Percentiles rank a stretch among this genome's conserved stretches.
phyloP scores from a whole-genome alignment of 2,329 filamentous ascomycete species.

The Blastomyces gilchristii region DNA sequence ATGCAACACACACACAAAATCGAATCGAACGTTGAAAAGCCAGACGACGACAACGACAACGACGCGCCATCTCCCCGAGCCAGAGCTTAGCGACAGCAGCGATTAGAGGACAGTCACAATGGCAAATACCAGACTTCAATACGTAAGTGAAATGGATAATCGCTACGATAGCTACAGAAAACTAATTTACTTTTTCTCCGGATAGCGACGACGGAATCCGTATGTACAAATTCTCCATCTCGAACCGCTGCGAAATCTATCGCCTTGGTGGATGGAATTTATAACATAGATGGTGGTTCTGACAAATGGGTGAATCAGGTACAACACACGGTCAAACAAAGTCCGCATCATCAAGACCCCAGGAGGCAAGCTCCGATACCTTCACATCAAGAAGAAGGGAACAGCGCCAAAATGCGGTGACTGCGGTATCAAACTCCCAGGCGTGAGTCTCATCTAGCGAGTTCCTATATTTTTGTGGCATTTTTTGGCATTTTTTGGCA shows the following conservation, averaged over 20 bases:
- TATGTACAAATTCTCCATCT: constrained; percentile 42
- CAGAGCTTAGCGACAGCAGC: constrained; percentile 28
- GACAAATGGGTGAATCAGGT: constrained; percentile 44
- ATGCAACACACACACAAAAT: constrained; percentile 39
- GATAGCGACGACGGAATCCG: constrained; percentile 68
- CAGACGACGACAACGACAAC: constrained; percentile 36
- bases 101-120: constrained; percentile 41
- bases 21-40: constrained; percentile 30
- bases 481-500: neutral
- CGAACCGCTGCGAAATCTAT: neutral
- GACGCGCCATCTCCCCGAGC: constrained; percentile 33
- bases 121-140: constrained; percentile 44
- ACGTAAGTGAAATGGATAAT: constrained; percentile 27
- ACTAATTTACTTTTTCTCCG: constrained; percentile 22
- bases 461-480: constrained; percentile 1
- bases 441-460: constrained; percentile 59
- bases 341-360: constrained; percentile 93
- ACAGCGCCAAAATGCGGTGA: constrained; percentile 98
- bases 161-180: constrained; percentile 8
- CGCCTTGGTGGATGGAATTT: neutral
- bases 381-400: constrained; percentile 99
- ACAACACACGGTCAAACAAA: constrained; percentile 98
- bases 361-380: constrained; percentile 86
- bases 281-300: constrained; percentile 2
- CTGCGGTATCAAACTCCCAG: constrained; percentile 93